Base-by-base conservation (phyloP, 345 rosid species). In the Pugionium cornutum region DNA sequence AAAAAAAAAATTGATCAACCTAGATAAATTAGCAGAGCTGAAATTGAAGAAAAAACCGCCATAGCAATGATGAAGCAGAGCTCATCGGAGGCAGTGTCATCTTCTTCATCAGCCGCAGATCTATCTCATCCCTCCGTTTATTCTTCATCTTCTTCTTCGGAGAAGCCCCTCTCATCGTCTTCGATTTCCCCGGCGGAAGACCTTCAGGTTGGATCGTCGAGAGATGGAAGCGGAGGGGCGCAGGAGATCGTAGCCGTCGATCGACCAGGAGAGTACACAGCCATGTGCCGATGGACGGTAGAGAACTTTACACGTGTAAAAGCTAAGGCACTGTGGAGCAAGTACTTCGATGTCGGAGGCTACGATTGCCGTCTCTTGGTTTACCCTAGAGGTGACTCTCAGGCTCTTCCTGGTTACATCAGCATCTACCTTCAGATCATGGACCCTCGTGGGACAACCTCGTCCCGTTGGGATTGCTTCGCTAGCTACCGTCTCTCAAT, bases 381-480 rank as follows among this genome's bases (percentile, higher is more conserved):
- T 47, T 94, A 94, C 81, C 99, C 99, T 46, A 90, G 84, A 69
- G 99, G 99, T 8, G 99, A 94, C 66, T 90, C 97, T 0, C 97
- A 94, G 63, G 97, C 99, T 10, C 57, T 94, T 49, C 99, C 99
- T 0, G 97, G 97, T 6, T 94, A 94, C 80, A 81, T 94, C 54
- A 88, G 95, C 4, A 68, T 94, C 30, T 94, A 91, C 43, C 91
- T 94, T 7, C 99, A 95, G 86, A 91, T 95, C 86, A 84, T 91
- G 94, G 99, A 89, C 83, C 97, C 96, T 49, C 85, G 99, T 5
- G 92, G 95, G 4, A 77, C 92, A 2, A 44, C 87, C 0, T 57
- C 89, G 9, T 79, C 96, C 6, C 92, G 92, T 75, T 91, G 99
- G 99, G 99, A 95, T 77, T 95, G 99, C 50, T 95, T 95, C 77